Percentiles rank a stretch among this genome's conserved stretches.
Conservation (phyloP, 2,329 filamentous ascomycete species). For the Pseudofabraea citricarpa region DNA sequence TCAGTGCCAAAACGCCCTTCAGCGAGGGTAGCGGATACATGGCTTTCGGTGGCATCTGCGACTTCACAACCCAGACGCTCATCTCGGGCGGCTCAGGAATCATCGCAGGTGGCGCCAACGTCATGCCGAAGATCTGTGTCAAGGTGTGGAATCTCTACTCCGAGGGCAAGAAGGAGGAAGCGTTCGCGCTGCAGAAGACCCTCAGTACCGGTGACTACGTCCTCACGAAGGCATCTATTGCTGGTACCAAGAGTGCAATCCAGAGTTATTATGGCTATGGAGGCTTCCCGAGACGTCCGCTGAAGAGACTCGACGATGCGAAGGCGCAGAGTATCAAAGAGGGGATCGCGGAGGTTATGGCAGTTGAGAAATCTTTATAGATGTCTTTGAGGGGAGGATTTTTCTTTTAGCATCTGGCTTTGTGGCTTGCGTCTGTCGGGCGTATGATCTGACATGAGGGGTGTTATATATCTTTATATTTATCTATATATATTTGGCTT, state of each 20-base stretch:
- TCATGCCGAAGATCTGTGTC: slow-evolving; percentile 77
- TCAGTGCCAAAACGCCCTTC: slow-evolving; percentile 63
- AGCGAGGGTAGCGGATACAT: slow-evolving; percentile 64
- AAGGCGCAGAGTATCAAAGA: slow-evolving; percentile 48
- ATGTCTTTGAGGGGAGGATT: no score
- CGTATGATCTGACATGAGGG: no score
- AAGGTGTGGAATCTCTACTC: slow-evolving; percentile 73
- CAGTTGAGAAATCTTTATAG: slow-evolving; percentile 48
- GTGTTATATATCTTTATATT: no score
- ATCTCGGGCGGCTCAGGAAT: slow-evolving; percentile 76
- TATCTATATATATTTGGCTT: no score
- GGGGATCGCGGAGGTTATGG: slow-evolving; percentile 59
- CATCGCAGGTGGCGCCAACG: slow-evolving; percentile 81
- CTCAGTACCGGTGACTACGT: slow-evolving; percentile 78
- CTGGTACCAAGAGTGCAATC: slow-evolving; percentile 80
- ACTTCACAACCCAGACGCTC: slow-evolving; percentile 81
- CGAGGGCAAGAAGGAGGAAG: slow-evolving; percentile 70
- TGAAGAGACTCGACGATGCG: slow-evolving; percentile 60
- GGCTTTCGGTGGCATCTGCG: slow-evolving; percentile 83
- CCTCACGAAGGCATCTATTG: slow-evolving; percentile 75
- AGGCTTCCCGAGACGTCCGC: slow-evolving; percentile 66
- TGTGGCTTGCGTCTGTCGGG: no score
- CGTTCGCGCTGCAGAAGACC: slow-evolving; percentile 69
- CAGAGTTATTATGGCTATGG: slow-evolving; percentile 80
- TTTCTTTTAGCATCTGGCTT: no score